Evolutionary conservation across 768 basidiomycete genomes (phyloP).

Genomic region (Hygrocybe coccinea): DNA sequence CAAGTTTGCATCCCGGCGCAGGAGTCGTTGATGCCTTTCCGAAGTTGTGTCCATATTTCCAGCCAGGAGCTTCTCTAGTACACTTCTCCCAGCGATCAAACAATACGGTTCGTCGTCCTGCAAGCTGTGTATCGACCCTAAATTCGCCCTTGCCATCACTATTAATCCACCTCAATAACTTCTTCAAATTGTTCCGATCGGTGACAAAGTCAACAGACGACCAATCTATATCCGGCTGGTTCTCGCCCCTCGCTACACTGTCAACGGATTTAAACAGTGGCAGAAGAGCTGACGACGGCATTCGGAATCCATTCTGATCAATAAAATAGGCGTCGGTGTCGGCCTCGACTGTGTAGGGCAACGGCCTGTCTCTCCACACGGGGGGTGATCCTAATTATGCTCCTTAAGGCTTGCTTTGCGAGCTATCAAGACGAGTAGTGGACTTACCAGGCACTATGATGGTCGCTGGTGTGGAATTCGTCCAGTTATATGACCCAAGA

Average conservation of each 20-base stretch:
- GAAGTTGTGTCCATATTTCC: slow-evolving; percentile 57
- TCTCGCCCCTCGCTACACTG: slow-evolving; percentile 30
- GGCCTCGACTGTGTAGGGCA: slow-evolving; percentile 50
- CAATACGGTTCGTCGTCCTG: slow-evolving; percentile 53
- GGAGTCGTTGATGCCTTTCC: slow-evolving; percentile 50
- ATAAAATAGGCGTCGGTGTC: slow-evolving; percentile 48
- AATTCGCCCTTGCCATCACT: slow-evolving; percentile 46
- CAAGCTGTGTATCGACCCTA: slow-evolving; percentile 65
- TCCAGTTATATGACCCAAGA: slow-evolving; percentile 55
- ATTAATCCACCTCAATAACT: slow-evolving; percentile 55
- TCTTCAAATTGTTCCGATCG: slow-evolving; percentile 63
- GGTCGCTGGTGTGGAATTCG: slow-evolving; percentile 37
- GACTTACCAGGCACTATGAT: slow-evolving; percentile 44
- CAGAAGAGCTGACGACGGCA: slow-evolving; percentile 35
- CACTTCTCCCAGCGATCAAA: slow-evolving; percentile 55
- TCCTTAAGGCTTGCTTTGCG: neutral
- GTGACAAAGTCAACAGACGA: slow-evolving; percentile 46
- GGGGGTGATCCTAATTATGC: slow-evolving; percentile 49
- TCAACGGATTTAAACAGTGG: slow-evolving; percentile 62
- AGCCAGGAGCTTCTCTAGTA: slow-evolving; percentile 33
- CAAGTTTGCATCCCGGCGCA: slow-evolving; percentile 45
- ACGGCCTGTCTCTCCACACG: slow-evolving; percentile 45
- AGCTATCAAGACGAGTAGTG: neutral
- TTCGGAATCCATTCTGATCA: slow-evolving; percentile 56
- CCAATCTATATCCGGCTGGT: slow-evolving; percentile 37